Evolutionary conservation across 2,329 filamentous ascomycete species (phyloP), one percentile per base, ranked within the genome.

Genomic region (Beauveria asiatica): DNA sequence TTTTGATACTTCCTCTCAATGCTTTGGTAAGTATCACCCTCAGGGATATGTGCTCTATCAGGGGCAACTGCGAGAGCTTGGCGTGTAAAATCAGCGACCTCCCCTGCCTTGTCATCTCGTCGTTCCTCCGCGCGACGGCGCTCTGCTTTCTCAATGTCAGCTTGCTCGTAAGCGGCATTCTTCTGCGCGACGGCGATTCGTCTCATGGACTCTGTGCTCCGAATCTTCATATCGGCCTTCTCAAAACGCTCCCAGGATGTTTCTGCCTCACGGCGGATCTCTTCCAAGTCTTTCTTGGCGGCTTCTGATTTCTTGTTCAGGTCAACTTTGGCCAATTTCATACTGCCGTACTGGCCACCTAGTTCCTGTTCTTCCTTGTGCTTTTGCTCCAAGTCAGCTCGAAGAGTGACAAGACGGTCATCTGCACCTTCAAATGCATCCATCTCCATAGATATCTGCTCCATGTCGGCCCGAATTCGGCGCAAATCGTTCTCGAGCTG

Each of bases 401-500:
- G 81, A 2, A 91, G 75, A 13, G 75, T 75, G 50, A 85, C 80
- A 1, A 93, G 75, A 57, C 80, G 80, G 53, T 83, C 86, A 68
- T 91, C 90, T 59, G 85, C 83, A 3, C 87, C 86, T 62, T 89
- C 82, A 51, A 83, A 83, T 27, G 76, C 79, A 63, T 90, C 85
- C 44, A 95, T 78, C 49, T 84, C 83, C 58, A 84, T 82, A 67
- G 51, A 81, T 67, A 62, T 72, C 64, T 58, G 66, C 49, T 79
- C 75, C 8, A 88, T 78, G 7, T 78, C 75, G 56, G 87, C 84
- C 56, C 87, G 81, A 7, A 85, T 82, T 56, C 76, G 73, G 62
- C 90, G 86, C 39, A 81, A 70, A 3, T 79, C 74, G 44, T 83
- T 72, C 61, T 81, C 80, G 17, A 91, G 72, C 1, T 64, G 61